Percentiles rank a stretch among this genome's conserved stretches.
phyloP scores from a whole-genome alignment of 805 yeast species.

The Candida loeiensis region DNA sequence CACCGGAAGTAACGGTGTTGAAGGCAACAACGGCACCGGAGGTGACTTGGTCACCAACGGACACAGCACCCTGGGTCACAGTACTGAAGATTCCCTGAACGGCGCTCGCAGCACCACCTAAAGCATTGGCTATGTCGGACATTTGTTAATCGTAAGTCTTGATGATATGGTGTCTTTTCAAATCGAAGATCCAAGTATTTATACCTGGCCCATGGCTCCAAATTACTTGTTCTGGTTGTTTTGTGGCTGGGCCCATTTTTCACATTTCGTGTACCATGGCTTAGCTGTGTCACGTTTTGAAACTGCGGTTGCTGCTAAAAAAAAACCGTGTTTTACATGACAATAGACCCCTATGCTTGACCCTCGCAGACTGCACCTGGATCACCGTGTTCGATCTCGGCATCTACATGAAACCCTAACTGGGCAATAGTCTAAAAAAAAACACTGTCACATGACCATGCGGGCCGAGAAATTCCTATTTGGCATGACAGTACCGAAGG shows the following conservation, averaged over 20 bases:
- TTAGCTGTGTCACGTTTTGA: not conserved
- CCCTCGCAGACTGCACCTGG: no score
- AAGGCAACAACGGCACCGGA: slow-evolving; percentile 16
- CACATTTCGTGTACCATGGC: not conserved
- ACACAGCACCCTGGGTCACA: slow-evolving; percentile 11
- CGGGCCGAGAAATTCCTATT: no score
- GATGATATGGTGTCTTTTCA: not conserved
- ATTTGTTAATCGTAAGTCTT: not conserved
- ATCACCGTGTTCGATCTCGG: no score
- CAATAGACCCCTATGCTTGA: no score
- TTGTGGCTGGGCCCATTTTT: not conserved
- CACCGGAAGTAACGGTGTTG: slow-evolving; percentile 13
- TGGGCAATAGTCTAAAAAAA: no score
- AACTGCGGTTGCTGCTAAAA: slow-evolving; percentile 1
- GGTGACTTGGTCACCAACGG: slow-evolving; percentile 13
- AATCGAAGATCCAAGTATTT: not conserved
- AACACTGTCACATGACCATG: no score
- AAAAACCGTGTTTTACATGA: not conserved
- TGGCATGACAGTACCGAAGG: no score
- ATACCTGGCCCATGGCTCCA: not conserved
- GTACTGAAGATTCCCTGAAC: slow-evolving; percentile 10
- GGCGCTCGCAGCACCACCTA: slow-evolving; percentile 9
- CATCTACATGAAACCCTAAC: no score
- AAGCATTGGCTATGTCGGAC: slow-evolving; percentile 7
- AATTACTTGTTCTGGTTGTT: no score